Evolutionary conservation across 495 filamentous ascomycete genomes (phyloP).

Genomic region (Poronia punctata): DNA sequence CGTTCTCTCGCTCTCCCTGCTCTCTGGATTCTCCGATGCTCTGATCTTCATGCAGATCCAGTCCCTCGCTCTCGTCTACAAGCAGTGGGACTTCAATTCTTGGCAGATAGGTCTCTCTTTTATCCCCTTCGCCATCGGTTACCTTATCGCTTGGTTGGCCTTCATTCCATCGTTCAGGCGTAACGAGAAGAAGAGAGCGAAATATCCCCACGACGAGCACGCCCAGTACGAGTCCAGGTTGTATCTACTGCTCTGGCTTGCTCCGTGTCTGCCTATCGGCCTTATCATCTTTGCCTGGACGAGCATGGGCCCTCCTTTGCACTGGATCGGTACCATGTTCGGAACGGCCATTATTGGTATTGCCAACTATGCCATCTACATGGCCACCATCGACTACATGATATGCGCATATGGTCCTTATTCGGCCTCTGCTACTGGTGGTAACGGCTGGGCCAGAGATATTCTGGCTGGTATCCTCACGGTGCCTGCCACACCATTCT

Average conservation of each 20-base stretch:
- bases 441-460: constrained; percentile 65
- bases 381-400: constrained; percentile 84
- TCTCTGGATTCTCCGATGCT: constrained; percentile 73
- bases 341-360: constrained; percentile 57
- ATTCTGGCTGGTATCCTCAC: constrained; percentile 77
- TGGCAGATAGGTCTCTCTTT: constrained; percentile 55
- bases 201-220: constrained; percentile 49
- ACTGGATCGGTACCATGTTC: constrained; percentile 56
- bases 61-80: constrained; percentile 57
- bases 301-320: constrained; percentile 52
- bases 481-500: constrained; percentile 67
- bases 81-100: constrained; percentile 54
- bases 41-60: constrained; percentile 76
- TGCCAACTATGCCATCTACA: constrained; percentile 66
- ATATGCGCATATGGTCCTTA: constrained; percentile 73
- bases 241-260: constrained; percentile 54
- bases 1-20: constrained; percentile 61
- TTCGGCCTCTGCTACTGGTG: constrained; percentile 70
- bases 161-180: constrained; percentile 59
- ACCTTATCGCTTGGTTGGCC: constrained; percentile 54
- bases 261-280: constrained; percentile 59
- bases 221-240: constrained; percentile 54
- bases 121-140: constrained; percentile 57
- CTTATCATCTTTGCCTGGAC: constrained; percentile 66
- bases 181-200: constrained; percentile 45